These are phyloP conservation scores for Botrytis elliptica DNA, from an alignment of 2,329 filamentous ascomycete genomes.

Conservation along the genomic window DNA sequence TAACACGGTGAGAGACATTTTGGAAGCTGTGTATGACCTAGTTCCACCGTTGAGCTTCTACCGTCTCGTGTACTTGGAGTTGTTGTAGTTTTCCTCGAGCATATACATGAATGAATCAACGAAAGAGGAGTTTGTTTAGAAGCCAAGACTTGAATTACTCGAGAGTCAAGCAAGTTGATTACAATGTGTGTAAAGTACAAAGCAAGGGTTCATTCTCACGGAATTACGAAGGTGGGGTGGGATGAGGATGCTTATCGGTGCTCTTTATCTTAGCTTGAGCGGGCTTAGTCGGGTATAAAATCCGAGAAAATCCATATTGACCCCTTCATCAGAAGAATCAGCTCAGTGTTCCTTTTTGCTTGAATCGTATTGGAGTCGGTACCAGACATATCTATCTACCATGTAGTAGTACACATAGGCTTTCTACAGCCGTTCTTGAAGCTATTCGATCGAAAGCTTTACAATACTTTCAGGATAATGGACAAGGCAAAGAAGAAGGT, in stretches of 20 bases:
- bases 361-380: background rate
- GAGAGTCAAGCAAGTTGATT: background rate
- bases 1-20: conserved; percentile 57
- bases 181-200: background rate
- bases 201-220: background rate
- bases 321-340: background rate
- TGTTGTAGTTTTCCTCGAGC: background rate
- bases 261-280: background rate
- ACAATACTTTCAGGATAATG: background rate
- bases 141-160: conserved; percentile 3
- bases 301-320: background rate
- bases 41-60: background rate
- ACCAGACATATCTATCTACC: background rate
- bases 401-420: background rate
- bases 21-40: conserved; percentile 24
- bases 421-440: background rate
- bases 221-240: conserved; percentile 6
- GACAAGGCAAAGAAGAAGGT: background rate
- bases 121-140: background rate
- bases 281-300: background rate
- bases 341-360: background rate
- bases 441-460: background rate
- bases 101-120: background rate
- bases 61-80: background rate
- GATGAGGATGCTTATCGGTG: conserved; percentile 6